These are phyloP conservation scores for Heliamphora pulchella DNA, from an alignment of 179 eudicot genomes.

Conservation along the genomic window DNA sequence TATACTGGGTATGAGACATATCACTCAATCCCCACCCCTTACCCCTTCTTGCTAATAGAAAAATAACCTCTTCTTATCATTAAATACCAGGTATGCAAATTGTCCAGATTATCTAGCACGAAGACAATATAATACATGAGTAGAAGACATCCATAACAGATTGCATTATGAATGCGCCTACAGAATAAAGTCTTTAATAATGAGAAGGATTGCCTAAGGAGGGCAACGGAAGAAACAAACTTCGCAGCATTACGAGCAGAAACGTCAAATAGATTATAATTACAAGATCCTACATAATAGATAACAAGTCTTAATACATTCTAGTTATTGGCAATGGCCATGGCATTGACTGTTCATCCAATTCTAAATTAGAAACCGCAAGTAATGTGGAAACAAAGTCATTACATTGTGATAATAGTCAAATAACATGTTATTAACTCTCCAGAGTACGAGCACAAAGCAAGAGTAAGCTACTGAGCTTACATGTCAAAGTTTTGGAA, in stretches of 20 bases:
- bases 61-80: not conserved
- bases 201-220: not conserved
- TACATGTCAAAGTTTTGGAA: slow-evolving; percentile 97
- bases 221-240: too few species aligned
- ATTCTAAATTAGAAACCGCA: not conserved
- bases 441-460: slow-evolving; percentile 1
- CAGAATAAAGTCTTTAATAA: not conserved
- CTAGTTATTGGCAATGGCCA: not conserved
- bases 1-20: not conserved
- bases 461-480: slow-evolving; percentile 23
- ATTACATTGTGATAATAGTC: not conserved
- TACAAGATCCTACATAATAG: not conserved
- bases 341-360: not conserved
- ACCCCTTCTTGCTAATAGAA: not conserved
- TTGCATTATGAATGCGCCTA: not conserved
- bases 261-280: not conserved
- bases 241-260: not conserved
- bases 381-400: not conserved
- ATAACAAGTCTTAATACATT: not conserved
- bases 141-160: not conserved
- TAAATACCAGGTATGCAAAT: too few species aligned
- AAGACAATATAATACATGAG: not conserved
- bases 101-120: not conserved
- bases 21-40: not conserved
- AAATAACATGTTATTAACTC: not conserved